Evolutionary conservation across 2,329 filamentous ascomycete species (phyloP).

Genomic region (Helicocarpus griseus): DNA sequence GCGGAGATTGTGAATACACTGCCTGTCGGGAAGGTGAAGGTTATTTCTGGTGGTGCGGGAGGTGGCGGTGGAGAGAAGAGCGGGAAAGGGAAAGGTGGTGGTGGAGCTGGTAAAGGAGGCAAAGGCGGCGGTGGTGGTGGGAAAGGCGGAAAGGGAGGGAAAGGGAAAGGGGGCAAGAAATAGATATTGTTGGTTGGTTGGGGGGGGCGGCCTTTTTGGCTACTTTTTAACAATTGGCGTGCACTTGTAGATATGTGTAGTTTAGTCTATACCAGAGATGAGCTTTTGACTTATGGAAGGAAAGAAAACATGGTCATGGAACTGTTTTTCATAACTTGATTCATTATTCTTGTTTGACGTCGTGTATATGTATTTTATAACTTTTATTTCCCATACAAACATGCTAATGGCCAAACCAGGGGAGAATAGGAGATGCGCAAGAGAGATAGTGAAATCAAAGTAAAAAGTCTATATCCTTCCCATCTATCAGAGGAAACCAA

Average conservation of each 20-base stretch:
- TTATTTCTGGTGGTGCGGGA: constrained; percentile 29
- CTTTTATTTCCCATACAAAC: background rate
- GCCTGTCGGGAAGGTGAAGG: constrained; percentile 28
- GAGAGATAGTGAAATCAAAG: background rate
- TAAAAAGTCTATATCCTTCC: background rate
- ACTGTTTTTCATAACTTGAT: background rate
- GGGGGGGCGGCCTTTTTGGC: background rate
- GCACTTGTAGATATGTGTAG: background rate
- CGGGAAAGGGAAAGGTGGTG: constrained; percentile 17
- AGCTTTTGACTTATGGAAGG: background rate
- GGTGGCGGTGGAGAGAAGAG: constrained; percentile 16
- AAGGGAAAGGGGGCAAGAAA: constrained; percentile 27
- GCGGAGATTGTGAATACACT: constrained; percentile 35
- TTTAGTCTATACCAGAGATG: background rate
- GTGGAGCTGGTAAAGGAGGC: constrained; percentile 13
- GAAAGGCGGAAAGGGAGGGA: constrained; percentile 25
- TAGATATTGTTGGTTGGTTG: no score
- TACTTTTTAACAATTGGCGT: background rate
- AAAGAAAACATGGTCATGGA: background rate
- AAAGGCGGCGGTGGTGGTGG: constrained; percentile 18
- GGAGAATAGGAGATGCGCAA: background rate
- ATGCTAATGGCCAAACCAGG: background rate
- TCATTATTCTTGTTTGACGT: no score
- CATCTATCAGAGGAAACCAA: background rate
- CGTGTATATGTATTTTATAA: no score